Percentiles rank a stretch among this genome's conserved stretches.
Evolutionary conservation across 2,329 filamentous ascomycete genomes (phyloP).

Genomic region (Botryotinia narcissicola): DNA sequence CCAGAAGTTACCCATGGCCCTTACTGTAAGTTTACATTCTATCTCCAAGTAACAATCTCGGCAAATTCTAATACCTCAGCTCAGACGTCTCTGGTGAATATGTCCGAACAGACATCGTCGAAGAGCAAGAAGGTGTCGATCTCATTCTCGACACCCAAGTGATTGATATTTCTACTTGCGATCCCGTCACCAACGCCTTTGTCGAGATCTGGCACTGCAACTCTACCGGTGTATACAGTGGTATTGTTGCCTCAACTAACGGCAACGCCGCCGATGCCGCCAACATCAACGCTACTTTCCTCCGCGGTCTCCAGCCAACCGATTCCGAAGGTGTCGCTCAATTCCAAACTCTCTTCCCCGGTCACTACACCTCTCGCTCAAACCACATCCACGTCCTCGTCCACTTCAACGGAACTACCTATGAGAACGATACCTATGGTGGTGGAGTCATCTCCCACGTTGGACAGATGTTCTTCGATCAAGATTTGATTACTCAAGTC

Average conservation of each 20-base stretch:
- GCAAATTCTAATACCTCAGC: neutral
- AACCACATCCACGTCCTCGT: constrained; percentile 31
- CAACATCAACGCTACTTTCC: constrained; percentile 43
- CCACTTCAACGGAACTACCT: constrained; percentile 43
- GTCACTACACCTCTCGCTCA: neutral
- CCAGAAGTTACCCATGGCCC: constrained; percentile 54
- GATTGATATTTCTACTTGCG: constrained; percentile 43
- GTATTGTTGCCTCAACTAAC: constrained; percentile 43
- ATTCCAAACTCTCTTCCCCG: constrained; percentile 31
- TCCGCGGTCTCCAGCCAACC: constrained; percentile 44
- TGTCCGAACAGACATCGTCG: constrained; percentile 34
- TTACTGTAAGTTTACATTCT: constrained; percentile 43
- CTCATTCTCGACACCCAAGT: constrained; percentile 44
- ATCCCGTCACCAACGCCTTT: constrained; percentile 41
- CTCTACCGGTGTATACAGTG: constrained; percentile 42
- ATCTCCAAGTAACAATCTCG: neutral
- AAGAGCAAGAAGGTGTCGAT: constrained; percentile 41
- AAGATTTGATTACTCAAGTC: constrained; percentile 53
- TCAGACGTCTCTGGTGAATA: constrained; percentile 42
- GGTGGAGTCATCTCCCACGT: constrained; percentile 54
- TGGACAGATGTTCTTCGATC: constrained; percentile 64
- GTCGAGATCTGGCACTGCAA: constrained; percentile 45
- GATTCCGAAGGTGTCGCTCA: constrained; percentile 44
- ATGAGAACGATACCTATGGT: constrained; percentile 22
- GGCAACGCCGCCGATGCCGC: constrained; percentile 41